These are phyloP conservation scores for Botrytis cinerea DNA, from an alignment of 2,329 filamentous ascomycete species.

Conservation along the genomic window DNA sequence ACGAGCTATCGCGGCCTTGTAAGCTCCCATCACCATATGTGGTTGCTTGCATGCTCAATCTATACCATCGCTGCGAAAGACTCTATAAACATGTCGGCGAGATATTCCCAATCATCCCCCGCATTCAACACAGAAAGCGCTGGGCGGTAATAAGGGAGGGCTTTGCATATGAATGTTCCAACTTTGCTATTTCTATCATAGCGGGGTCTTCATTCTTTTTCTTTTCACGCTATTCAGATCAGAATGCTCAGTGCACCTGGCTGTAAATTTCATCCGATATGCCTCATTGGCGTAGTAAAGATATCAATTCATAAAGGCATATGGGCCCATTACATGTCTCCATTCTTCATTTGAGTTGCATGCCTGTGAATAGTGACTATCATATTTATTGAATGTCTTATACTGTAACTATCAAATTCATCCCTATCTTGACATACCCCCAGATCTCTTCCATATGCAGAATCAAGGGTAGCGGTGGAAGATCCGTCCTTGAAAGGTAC, in stretches of 20 bases:
- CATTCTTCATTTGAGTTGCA: slow-evolving; percentile 2
- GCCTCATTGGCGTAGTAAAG: neutral
- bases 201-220: slow-evolving; percentile 18
- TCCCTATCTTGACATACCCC: slow-evolving; percentile 33
- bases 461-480: slow-evolving; percentile 39
- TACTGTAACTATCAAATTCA: slow-evolving; percentile 9
- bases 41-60: slow-evolving; percentile 14
- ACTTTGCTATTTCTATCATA: slow-evolving; percentile 14
- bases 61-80: neutral
- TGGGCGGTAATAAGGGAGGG: slow-evolving; percentile 8
- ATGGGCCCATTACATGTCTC: neutral
- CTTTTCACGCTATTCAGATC: slow-evolving; percentile 17
- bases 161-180: slow-evolving; percentile 12
- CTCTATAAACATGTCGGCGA: neutral
- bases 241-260: slow-evolving; percentile 13
- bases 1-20: slow-evolving; percentile 11
- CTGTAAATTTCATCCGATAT: slow-evolving; percentile 6
- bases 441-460: slow-evolving; percentile 33
- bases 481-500: slow-evolving; percentile 47
- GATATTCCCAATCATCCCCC: slow-evolving; percentile 41
- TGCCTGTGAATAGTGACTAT: slow-evolving; percentile 2
- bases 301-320: slow-evolving; percentile 5
- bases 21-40: slow-evolving; percentile 2
- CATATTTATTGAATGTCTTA: slow-evolving; percentile 17
- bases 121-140: slow-evolving; percentile 41